These are phyloP conservation scores for Lasiodiplodia sp. DNA, from an alignment of 2,329 filamentous ascomycete genomes.

Conservation along the genomic window DNA sequence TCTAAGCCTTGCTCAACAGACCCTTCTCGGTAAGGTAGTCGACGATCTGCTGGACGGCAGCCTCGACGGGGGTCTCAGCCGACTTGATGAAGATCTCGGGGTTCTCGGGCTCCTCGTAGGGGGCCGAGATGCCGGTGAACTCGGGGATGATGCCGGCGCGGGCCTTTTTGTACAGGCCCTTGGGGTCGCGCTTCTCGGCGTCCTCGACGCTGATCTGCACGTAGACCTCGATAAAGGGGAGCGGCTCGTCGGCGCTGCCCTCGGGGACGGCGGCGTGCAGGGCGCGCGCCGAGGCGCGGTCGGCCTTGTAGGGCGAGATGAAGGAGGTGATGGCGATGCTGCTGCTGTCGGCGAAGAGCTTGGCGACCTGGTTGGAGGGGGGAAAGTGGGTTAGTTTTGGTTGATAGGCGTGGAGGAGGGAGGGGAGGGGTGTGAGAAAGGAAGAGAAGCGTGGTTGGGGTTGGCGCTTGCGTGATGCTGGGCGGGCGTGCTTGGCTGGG, in stretches of 20 bases:
- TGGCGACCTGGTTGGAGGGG: slow-evolving; percentile 71
- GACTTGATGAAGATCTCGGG: slow-evolving; percentile 89
- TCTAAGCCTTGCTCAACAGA: slow-evolving; percentile 55
- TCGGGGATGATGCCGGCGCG: slow-evolving; percentile 93
- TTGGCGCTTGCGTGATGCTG: neutral
- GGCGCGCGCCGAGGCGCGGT: slow-evolving; percentile 81
- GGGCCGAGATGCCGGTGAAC: slow-evolving; percentile 94
- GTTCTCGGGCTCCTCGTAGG: slow-evolving; percentile 87
- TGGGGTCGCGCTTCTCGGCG: slow-evolving; percentile 93
- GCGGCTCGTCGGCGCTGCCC: slow-evolving; percentile 61
- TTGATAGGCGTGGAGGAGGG: neutral
- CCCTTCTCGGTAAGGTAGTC: slow-evolving; percentile 77
- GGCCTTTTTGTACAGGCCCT: slow-evolving; percentile 98
- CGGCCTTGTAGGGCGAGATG: slow-evolving; percentile 92
- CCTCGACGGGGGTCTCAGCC: slow-evolving; percentile 82
- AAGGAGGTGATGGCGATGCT: slow-evolving; percentile 93
- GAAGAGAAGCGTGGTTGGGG: no score
- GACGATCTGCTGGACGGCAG: slow-evolving; percentile 85
- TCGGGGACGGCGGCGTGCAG: slow-evolving; percentile 70
- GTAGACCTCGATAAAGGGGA: slow-evolving; percentile 93
- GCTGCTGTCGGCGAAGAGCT: slow-evolving; percentile 91
- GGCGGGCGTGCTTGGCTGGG: slow-evolving; percentile 1
- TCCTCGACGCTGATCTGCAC: slow-evolving; percentile 91
- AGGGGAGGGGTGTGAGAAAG: neutral
- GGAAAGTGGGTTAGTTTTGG: neutral